Percentiles rank a stretch among this genome's conserved stretches.
Evolutionary conservation across 2,329 filamentous ascomycete species (phyloP).

Genomic region (Cladosporium sp.): DNA sequence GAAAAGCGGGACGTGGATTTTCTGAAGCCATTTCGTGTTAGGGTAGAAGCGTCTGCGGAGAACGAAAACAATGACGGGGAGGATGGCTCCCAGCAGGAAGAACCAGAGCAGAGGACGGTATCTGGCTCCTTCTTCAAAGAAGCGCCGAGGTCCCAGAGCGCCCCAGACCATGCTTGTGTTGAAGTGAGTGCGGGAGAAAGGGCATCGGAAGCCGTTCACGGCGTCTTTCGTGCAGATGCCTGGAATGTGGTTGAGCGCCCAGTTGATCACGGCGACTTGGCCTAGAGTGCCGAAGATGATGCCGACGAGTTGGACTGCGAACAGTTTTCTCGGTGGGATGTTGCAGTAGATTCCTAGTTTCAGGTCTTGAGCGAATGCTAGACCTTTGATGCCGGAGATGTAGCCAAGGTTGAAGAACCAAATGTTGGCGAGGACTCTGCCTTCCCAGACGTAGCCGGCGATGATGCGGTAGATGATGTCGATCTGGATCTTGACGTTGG

Average conservation of each 20-base stretch:
- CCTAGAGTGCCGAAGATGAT: slow-evolving; percentile 38
- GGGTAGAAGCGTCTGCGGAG: slow-evolving; percentile 34
- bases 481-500: slow-evolving; percentile 39
- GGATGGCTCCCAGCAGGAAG: slow-evolving; percentile 47
- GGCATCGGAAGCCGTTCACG: slow-evolving; percentile 45
- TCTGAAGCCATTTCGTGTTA: slow-evolving; percentile 21
- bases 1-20: slow-evolving; percentile 56
- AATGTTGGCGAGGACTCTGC: slow-evolving; percentile 34
- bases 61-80: slow-evolving; percentile 41
- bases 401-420: slow-evolving; percentile 27
- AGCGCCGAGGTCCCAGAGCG: slow-evolving; percentile 45
- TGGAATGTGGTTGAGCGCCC: slow-evolving; percentile 43
- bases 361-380: slow-evolving; percentile 30
- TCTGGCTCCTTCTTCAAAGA: slow-evolving; percentile 45
- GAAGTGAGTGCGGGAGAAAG: slow-evolving; percentile 43
- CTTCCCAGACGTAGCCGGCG: slow-evolving; percentile 45
- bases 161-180: slow-evolving; percentile 39
- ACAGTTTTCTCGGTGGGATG: slow-evolving; percentile 41
- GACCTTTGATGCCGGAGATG: slow-evolving; percentile 31
- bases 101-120: slow-evolving; percentile 47
- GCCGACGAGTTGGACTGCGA: slow-evolving; percentile 41
- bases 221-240: slow-evolving; percentile 39
- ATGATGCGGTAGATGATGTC: slow-evolving; percentile 45
- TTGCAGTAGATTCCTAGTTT: slow-evolving; percentile 37
- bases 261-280: slow-evolving; percentile 45